Percentiles rank a stretch among this genome's conserved stretches.
These are phyloP conservation scores for Golubevia sp. DNA, from an alignment of 1,284 basidiomycete genomes.

Conservation along the genomic window DNA sequence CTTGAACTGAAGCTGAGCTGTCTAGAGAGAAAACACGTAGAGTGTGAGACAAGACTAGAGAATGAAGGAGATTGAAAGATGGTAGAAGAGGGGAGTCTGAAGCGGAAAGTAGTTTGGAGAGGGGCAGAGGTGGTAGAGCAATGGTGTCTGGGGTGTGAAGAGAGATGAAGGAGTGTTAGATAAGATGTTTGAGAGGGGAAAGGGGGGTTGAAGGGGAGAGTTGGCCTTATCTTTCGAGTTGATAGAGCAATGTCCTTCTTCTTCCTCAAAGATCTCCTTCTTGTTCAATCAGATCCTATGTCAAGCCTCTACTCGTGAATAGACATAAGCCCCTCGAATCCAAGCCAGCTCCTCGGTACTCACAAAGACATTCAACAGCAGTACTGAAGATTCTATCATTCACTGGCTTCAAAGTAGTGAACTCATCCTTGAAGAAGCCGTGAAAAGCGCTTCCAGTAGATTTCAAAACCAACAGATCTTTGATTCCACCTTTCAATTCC, in stretches of 20 bases:
- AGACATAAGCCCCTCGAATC: too few relatives aligned
- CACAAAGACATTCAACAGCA: slow-evolving; percentile 44
- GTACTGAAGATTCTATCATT: slow-evolving; percentile 56
- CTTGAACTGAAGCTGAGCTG: slow-evolving; percentile 64
- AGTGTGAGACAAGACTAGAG: background rate
- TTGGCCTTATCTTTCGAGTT: too few relatives aligned
- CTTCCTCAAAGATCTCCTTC: too few relatives aligned
- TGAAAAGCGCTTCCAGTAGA: slow-evolving; percentile 44
- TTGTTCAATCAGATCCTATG: too few relatives aligned
- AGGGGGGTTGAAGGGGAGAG: slow-evolving; percentile 22
- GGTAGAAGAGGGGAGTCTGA: slow-evolving; percentile 62
- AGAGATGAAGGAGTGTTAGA: slow-evolving; percentile 69
- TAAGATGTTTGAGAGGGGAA: slow-evolving; percentile 17
- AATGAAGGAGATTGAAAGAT: background rate
- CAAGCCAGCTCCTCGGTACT: slow-evolving; percentile 8
- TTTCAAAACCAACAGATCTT: slow-evolving; percentile 50
- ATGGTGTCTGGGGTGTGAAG: slow-evolving; percentile 69
- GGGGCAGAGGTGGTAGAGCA: slow-evolving; percentile 64
- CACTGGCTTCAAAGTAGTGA: slow-evolving; percentile 42
- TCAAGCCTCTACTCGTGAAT: too few relatives aligned
- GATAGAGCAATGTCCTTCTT: too few relatives aligned
- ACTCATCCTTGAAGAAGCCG: slow-evolving; percentile 44
- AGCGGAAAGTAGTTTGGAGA: slow-evolving; percentile 65
- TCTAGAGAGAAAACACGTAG: background rate
- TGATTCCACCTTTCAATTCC: slow-evolving; percentile 35